These are phyloP conservation scores for Castanea crenata DNA, from an alignment of 306 rosid genomes.

Conservation along the genomic window DNA sequence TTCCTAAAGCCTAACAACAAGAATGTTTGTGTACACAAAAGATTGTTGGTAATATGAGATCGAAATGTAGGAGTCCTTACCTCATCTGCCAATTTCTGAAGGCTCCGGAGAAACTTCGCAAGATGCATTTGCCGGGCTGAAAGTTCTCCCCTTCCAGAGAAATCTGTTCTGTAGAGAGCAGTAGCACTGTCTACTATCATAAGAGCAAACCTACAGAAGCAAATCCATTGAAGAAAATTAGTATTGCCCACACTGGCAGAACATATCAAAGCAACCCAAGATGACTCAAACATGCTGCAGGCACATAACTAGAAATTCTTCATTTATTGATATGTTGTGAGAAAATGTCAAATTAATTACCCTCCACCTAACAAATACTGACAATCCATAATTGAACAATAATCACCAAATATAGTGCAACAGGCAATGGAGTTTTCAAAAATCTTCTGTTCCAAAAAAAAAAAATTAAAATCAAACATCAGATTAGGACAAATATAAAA, in stretches of 20 bases:
- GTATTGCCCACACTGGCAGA: slow-evolving; percentile 1
- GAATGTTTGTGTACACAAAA: slow-evolving; percentile 1
- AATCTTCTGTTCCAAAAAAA: not conserved
- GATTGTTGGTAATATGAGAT: not conserved
- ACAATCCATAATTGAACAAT: not conserved
- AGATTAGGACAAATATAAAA: no score
- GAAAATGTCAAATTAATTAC: not conserved
- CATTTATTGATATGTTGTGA: not conserved
- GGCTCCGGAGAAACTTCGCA: slow-evolving; percentile 88
- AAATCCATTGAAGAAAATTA: slow-evolving; percentile 2
- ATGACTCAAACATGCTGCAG: not conserved
- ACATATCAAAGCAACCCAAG: not conserved
- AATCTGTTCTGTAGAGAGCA: slow-evolving; percentile 96
- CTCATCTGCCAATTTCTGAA: slow-evolving; percentile 96
- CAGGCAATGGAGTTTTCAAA: not conserved
- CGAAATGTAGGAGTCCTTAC: slow-evolving; percentile 28
- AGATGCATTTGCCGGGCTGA: slow-evolving; percentile 99
- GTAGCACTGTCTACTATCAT: slow-evolving; percentile 97
- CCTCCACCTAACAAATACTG: not conserved
- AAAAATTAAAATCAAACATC: not conserved
- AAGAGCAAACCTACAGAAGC: slow-evolving; percentile 70
- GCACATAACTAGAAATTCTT: not conserved
- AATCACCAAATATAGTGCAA: not conserved
- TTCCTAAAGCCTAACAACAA: not conserved
- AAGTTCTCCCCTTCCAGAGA: slow-evolving; percentile 96